Evolutionary conservation across 306 rosid genomes (phyloP).

Genomic region (Geum urbanum): DNA sequence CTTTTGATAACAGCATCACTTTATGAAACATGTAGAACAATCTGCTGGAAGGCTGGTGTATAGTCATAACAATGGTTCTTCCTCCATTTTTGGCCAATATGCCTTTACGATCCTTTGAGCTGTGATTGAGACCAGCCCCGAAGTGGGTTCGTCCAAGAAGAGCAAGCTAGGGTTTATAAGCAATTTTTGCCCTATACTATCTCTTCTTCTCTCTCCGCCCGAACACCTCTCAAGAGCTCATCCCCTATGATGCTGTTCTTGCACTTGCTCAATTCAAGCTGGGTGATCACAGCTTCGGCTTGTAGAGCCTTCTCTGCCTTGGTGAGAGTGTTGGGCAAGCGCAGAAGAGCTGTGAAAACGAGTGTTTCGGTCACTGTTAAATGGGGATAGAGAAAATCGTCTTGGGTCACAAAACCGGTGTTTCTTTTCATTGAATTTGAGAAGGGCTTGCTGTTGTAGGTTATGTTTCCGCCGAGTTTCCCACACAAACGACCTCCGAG

Average conservation of each 20-base stretch:
- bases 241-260: conserved; percentile 52
- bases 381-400: conserved; percentile 62
- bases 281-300: conserved; percentile 44
- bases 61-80: conserved; percentile 65
- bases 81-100: conserved; percentile 54
- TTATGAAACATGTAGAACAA: conserved; percentile 65
- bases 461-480: conserved; percentile 34
- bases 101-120: conserved; percentile 65
- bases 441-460: conserved; percentile 43
- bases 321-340: conserved; percentile 46
- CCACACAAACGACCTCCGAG: conserved; percentile 61
- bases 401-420: conserved; percentile 74
- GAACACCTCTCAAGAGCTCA: conserved; percentile 52
- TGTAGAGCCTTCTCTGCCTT: conserved; percentile 34
- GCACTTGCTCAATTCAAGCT: conserved; percentile 57
- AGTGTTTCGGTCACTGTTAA: conserved; percentile 65
- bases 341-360: conserved; percentile 62
- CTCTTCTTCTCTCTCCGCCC: conserved; percentile 81
- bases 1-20: conserved; percentile 61
- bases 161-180: conserved; percentile 66
- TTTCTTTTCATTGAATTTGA: conserved; percentile 48
- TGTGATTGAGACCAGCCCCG: conserved; percentile 71
- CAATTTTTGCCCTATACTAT: conserved; percentile 76
- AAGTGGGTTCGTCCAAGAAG: conserved; percentile 76
- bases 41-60: conserved; percentile 79